These are phyloP conservation scores for Aphanomyces stellatus DNA, from an alignment of 352 stramenopile genomes.

Conservation along the genomic window DNA sequence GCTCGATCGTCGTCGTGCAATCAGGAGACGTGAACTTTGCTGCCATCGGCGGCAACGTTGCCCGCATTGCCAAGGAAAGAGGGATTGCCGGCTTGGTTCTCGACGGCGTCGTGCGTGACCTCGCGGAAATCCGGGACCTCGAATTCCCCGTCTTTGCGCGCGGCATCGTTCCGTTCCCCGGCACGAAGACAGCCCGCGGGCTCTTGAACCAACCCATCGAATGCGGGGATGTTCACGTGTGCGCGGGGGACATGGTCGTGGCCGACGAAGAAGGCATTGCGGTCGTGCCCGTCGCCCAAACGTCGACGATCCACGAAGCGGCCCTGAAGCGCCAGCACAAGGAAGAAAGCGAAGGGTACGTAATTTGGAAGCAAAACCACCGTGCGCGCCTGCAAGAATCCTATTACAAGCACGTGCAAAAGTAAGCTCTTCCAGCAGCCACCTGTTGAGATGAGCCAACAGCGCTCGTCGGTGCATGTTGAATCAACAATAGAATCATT, in stretches of 20 bases:
- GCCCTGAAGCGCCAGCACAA: conserved; percentile 10
- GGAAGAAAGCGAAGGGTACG: conserved; percentile 8
- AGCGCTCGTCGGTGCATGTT: too few relatives aligned
- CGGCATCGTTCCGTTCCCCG: conserved; percentile 13
- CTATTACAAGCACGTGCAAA: conserved; percentile 1
- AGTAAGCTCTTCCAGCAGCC: too few relatives aligned
- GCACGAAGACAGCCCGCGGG: conserved; percentile 1
- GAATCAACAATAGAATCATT: too few relatives aligned
- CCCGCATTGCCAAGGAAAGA: conserved; percentile 19
- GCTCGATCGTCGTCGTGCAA: conserved; percentile 11
- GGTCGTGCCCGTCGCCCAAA: not conserved
- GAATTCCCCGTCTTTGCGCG: conserved; percentile 18
- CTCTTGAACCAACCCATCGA: conserved; percentile 12
- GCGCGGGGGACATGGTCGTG: conserved; percentile 7
- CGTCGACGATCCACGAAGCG: not conserved
- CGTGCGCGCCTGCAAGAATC: conserved; percentile 1
- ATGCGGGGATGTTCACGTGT: conserved; percentile 11
- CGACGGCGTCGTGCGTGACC: conserved; percentile 13
- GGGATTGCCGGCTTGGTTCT: conserved; percentile 11
- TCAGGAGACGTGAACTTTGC: conserved; percentile 18
- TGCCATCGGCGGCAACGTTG: conserved; percentile 19
- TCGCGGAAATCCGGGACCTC: conserved; percentile 17
- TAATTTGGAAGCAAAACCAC: conserved; percentile 11
- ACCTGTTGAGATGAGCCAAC: too few relatives aligned
- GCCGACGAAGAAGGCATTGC: conserved; percentile 19